Conservation (phyloP, 2,329 filamentous ascomycete species). For the Zelopaecilomyces penicillatus region DNA sequence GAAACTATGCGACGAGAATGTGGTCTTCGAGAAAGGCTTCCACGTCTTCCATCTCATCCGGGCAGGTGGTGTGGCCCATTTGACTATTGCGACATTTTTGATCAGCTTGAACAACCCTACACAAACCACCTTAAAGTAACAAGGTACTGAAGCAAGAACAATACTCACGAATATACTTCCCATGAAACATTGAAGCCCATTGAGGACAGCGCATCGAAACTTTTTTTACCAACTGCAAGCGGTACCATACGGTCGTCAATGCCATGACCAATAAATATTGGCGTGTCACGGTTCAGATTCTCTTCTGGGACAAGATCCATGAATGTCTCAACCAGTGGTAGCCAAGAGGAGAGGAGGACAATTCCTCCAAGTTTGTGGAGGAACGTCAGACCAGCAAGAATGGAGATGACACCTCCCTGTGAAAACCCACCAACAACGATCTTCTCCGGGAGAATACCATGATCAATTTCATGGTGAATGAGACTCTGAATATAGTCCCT, state of each 20-base stretch:
- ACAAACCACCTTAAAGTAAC: slow-evolving; percentile 3
- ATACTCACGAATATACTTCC: slow-evolving; percentile 62
- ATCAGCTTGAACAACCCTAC: too few relatives aligned
- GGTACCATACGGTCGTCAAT: slow-evolving; percentile 61
- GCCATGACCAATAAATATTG: slow-evolving; percentile 78
- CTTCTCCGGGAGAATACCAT: slow-evolving; percentile 67
- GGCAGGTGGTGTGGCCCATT: slow-evolving; percentile 67
- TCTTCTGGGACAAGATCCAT: slow-evolving; percentile 23
- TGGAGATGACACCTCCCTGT: slow-evolving; percentile 72
- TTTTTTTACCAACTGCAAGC: slow-evolving; percentile 56
- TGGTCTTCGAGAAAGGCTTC: slow-evolving; percentile 38
- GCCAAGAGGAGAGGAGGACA: slow-evolving; percentile 71
- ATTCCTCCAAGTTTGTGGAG: slow-evolving; percentile 64
- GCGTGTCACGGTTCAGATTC: slow-evolving; percentile 49
- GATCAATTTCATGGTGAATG: slow-evolving; percentile 67
- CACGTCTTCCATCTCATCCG: slow-evolving; percentile 74
- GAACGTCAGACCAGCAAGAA: slow-evolving; percentile 66
- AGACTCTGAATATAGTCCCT: slow-evolving; percentile 65
- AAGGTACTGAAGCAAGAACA: neutral
- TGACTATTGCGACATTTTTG: slow-evolving; percentile 34
- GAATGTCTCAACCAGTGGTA: slow-evolving; percentile 49
- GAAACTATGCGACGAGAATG: too few relatives aligned
- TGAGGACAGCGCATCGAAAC: slow-evolving; percentile 53
- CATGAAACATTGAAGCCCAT: slow-evolving; percentile 67
- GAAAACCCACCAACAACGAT: slow-evolving; percentile 75